These are phyloP conservation scores for Ophiostoma piceae DNA, from an alignment of 2,329 filamentous ascomycete genomes.

Conservation along the genomic window DNA sequence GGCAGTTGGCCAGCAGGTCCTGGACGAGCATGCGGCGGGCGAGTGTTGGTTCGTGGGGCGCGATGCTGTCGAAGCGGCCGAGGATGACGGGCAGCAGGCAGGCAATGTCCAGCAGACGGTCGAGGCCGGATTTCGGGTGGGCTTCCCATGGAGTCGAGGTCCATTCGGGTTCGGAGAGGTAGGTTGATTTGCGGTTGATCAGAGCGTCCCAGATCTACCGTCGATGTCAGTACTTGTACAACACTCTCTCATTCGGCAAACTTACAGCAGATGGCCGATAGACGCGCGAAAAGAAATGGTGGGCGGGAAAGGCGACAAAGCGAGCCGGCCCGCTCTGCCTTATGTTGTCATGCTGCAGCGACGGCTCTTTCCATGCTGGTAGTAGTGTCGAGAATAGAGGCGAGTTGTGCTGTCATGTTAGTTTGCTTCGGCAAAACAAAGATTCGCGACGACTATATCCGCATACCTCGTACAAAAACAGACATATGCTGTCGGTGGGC, in stretches of 20 bases:
- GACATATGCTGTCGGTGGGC: conserved; percentile 40
- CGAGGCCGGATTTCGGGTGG: conserved; percentile 48
- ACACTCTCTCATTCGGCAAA: too few species aligned
- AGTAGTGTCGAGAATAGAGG: conserved; percentile 35
- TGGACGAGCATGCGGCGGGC: conserved; percentile 43
- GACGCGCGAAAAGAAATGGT: conserved; percentile 54
- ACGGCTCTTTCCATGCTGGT: conserved; percentile 37
- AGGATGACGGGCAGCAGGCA: conserved; percentile 46
- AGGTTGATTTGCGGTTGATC: conserved; percentile 46
- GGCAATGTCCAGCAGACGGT: conserved; percentile 49
- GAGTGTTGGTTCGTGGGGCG: conserved; percentile 38
- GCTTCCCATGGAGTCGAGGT: conserved; percentile 46
- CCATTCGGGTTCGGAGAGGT: conserved; percentile 50
- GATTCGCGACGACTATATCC: background rate
- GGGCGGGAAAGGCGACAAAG: conserved; percentile 49
- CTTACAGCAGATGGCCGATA: conserved; percentile 49
- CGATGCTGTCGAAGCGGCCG: conserved; percentile 41
- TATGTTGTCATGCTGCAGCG: conserved; percentile 35
- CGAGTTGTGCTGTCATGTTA: conserved; percentile 41
- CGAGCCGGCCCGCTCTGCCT: conserved; percentile 42
- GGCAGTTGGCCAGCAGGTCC: conserved; percentile 45
- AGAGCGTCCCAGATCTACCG: conserved; percentile 41
- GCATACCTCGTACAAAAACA: conserved; percentile 51
- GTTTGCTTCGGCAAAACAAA: background rate
- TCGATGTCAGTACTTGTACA: conserved; percentile 6